phyloP scores from a whole-genome alignment of 768 basidiomycete species.

The Trametes cubensis region DNA sequence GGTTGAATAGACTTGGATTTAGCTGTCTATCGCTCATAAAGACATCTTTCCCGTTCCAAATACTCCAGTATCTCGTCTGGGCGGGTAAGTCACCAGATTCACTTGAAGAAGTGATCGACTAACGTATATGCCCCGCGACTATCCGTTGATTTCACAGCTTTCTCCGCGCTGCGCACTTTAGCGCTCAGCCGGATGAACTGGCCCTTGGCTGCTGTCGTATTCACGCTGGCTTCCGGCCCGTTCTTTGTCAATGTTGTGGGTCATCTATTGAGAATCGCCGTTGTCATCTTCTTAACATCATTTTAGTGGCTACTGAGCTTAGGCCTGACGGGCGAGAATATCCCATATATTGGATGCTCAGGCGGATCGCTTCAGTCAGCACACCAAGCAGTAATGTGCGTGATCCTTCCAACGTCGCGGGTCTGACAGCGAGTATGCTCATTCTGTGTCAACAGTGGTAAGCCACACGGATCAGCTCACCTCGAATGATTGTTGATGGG shows the following conservation, averaged over 20 bases:
- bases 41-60: not conserved
- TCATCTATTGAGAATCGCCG: not conserved
- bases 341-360: not conserved
- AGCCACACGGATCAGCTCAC: not conserved
- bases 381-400: too few species aligned
- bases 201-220: not conserved
- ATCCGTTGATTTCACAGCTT: too few species aligned
- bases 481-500: not conserved
- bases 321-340: not conserved
- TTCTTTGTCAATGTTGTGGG: not conserved
- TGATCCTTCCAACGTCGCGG: too few species aligned
- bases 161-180: not conserved
- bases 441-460: not conserved
- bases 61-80: not conserved
- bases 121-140: not conserved
- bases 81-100: not conserved
- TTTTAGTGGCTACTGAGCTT: too few species aligned
- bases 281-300: too few species aligned
- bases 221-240: not conserved
- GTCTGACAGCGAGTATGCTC: too few species aligned
- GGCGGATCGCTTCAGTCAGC: too few species aligned
- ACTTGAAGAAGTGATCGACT: not conserved
- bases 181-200: not conserved
- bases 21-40: not conserved
- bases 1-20: not conserved